Percentiles rank a stretch among this genome's conserved stretches.
phyloP scores from a whole-genome alignment of 495 filamentous ascomycete genomes.

The Baudoinia panamericana region DNA sequence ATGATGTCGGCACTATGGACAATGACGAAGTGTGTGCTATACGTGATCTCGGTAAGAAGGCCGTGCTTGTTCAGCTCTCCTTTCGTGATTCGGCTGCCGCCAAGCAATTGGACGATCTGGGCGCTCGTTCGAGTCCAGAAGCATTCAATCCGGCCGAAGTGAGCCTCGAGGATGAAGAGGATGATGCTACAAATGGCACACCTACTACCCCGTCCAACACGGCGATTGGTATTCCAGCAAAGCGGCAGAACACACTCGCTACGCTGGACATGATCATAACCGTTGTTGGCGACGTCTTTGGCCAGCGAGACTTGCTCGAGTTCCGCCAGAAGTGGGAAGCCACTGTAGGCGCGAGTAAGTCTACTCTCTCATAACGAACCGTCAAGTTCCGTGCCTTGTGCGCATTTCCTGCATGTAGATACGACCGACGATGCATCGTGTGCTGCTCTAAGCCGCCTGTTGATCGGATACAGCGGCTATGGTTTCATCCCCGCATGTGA shows the following conservation, averaged over 20 bases:
- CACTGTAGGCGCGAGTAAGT: not conserved
- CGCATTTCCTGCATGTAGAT: too few species aligned
- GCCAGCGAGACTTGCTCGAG: slow-evolving; percentile 74
- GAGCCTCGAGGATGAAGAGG: too few species aligned
- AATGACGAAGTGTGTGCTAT: slow-evolving; percentile 45
- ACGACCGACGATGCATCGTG: too few species aligned
- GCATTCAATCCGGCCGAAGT: too few species aligned
- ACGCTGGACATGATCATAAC: slow-evolving; percentile 88
- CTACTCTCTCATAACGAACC: too few species aligned
- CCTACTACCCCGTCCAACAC: not conserved
- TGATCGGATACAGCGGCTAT: too few species aligned
- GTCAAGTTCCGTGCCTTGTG: too few species aligned
- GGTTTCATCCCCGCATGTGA: too few species aligned
- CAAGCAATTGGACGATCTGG: slow-evolving; percentile 15
- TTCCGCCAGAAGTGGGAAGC: slow-evolving; percentile 39
- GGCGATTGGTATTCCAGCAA: not conserved
- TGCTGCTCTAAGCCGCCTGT: too few species aligned
- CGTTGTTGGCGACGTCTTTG: slow-evolving; percentile 77
- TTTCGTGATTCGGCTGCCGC: slow-evolving; percentile 22
- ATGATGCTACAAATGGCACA: slow-evolving; percentile 6
- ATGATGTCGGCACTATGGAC: slow-evolving; percentile 43
- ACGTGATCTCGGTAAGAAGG: slow-evolving; percentile 47
- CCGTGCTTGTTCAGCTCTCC: slow-evolving; percentile 30
- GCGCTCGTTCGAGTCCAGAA: too few species aligned
- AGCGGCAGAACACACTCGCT: slow-evolving; percentile 34